Evolutionary conservation across 495 filamentous ascomycete species (phyloP).

Genomic region (Staphylotrichum tortipilum): DNA sequence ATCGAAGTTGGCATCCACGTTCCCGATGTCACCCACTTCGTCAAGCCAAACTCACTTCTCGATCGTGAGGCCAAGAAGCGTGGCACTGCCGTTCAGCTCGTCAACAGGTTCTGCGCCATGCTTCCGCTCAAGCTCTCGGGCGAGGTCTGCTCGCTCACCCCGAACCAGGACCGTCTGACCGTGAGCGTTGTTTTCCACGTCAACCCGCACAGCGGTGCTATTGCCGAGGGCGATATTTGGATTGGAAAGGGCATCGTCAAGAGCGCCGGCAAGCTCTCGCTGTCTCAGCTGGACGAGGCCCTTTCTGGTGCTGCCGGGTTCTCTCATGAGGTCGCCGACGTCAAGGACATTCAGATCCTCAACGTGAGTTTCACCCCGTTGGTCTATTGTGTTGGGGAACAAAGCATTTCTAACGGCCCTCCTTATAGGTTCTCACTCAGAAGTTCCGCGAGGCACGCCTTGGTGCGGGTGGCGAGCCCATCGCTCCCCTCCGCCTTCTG

Average conservation of each 20-base stretch:
- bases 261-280: constrained; percentile 74
- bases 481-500: constrained; percentile 78
- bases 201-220: constrained; percentile 63
- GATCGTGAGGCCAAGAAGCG: constrained; percentile 98
- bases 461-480: constrained; percentile 63
- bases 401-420: too few relatives aligned
- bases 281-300: constrained; percentile 75
- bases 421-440: constrained; percentile 67
- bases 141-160: constrained; percentile 79
- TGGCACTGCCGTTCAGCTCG: constrained; percentile 87
- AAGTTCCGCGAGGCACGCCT: constrained; percentile 85
- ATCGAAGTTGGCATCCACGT: constrained; percentile 95
- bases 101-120: constrained; percentile 86
- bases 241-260: constrained; percentile 90
- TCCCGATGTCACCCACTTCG: constrained; percentile 91
- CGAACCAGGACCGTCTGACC: constrained; percentile 79
- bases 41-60: constrained; percentile 91
- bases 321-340: constrained; percentile 49
- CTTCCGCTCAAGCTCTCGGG: constrained; percentile 74
- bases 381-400: too few relatives aligned
- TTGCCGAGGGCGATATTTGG: constrained; percentile 80
- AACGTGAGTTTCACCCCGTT: constrained; percentile 63
- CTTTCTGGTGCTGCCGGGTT: constrained; percentile 53
- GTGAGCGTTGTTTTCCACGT: constrained; percentile 89
- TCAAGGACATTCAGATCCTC: constrained; percentile 66